Evolutionary conservation across 352 stramenopile species (phyloP).

Genomic region (Peronosclerospora sorghi): DNA sequence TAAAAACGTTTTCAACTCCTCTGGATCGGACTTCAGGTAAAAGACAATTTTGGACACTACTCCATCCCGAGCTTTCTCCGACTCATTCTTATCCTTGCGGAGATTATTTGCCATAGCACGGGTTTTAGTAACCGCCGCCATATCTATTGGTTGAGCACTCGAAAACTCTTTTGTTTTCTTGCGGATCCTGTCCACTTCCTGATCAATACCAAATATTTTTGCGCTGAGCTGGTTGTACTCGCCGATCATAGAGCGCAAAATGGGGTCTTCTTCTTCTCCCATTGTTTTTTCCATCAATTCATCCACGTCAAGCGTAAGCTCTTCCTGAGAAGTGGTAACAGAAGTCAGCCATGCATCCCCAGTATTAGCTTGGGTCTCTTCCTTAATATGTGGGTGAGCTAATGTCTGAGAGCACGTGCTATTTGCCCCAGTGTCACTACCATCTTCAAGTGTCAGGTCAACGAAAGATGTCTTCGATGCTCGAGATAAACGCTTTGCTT

Average conservation of each 20-base stretch:
- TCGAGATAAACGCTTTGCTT: slow-evolving; percentile 8
- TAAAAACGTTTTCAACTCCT: slow-evolving; percentile 31
- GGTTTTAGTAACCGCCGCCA: slow-evolving; percentile 20
- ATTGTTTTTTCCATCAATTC: slow-evolving; percentile 22
- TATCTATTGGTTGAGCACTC: slow-evolving; percentile 17
- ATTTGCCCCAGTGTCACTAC: slow-evolving; percentile 11
- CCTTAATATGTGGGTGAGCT: slow-evolving; percentile 11
- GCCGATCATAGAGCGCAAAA: slow-evolving; percentile 36
- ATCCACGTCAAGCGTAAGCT: slow-evolving; percentile 18
- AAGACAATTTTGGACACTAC: slow-evolving; percentile 36
- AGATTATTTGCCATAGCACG: slow-evolving; percentile 9
- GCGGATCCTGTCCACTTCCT: slow-evolving; percentile 18
- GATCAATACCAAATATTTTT: slow-evolving; percentile 36
- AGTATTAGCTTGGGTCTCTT: slow-evolving; percentile 18
- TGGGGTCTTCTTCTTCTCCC: slow-evolving; percentile 37
- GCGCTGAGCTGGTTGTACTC: slow-evolving; percentile 48
- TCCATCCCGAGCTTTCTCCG: slow-evolving; percentile 32
- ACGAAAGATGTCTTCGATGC: slow-evolving; percentile 14
- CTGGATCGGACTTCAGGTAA: slow-evolving; percentile 31
- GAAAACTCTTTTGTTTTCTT: slow-evolving; percentile 30
- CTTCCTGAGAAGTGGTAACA: slow-evolving; percentile 7
- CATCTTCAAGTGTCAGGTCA: slow-evolving; percentile 29
- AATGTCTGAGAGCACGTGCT: slow-evolving; percentile 1
- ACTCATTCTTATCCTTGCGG: slow-evolving; percentile 14
- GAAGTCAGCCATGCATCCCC: slow-evolving; percentile 22